Conservation (phyloP, 257 asterid genomes). For the Handroanthus guayacan region DNA sequence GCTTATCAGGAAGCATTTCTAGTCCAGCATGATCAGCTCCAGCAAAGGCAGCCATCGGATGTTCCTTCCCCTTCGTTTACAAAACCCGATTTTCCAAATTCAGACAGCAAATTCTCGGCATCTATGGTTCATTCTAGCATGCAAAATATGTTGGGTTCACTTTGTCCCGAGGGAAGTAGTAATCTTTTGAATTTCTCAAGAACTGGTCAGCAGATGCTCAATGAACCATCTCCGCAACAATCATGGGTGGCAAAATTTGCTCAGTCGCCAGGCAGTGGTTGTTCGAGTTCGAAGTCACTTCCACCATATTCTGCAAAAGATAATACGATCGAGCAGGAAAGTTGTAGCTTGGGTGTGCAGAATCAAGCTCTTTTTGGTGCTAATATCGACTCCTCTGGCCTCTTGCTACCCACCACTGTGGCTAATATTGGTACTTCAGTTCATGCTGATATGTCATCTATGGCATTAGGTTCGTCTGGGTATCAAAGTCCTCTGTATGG, state of each 20-base stretch:
- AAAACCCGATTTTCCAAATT: slow-evolving; percentile 60
- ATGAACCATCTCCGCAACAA: slow-evolving; percentile 70
- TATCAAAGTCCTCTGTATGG: slow-evolving; percentile 72
- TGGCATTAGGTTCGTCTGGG: slow-evolving; percentile 69
- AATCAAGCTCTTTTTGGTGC: slow-evolving; percentile 70
- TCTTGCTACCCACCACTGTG: slow-evolving; percentile 74
- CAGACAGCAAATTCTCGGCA: slow-evolving; percentile 57
- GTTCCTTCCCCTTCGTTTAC: slow-evolving; percentile 73
- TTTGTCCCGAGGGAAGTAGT: slow-evolving; percentile 71
- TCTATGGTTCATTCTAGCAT: slow-evolving; percentile 55
- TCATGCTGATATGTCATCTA: slow-evolving; percentile 67
- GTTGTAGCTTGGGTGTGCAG: slow-evolving; percentile 61
- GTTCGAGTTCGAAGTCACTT: slow-evolving; percentile 54
- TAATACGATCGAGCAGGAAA: slow-evolving; percentile 62
- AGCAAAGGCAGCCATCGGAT: slow-evolving; percentile 69
- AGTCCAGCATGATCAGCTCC: slow-evolving; percentile 69
- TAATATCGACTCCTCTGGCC: slow-evolving; percentile 71
- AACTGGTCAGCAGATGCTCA: slow-evolving; percentile 58
- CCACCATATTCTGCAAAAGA: slow-evolving; percentile 70
- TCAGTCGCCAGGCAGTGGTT: slow-evolving; percentile 49
- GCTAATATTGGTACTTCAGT: slow-evolving; percentile 57
- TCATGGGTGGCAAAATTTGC: slow-evolving; percentile 69
- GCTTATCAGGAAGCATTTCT: slow-evolving; percentile 64
- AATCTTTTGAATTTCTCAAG: slow-evolving; percentile 66
- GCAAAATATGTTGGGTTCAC: slow-evolving; percentile 78